Conservation (phyloP, 441 rosid genomes). For the Francoa sonchifolia region DNA sequence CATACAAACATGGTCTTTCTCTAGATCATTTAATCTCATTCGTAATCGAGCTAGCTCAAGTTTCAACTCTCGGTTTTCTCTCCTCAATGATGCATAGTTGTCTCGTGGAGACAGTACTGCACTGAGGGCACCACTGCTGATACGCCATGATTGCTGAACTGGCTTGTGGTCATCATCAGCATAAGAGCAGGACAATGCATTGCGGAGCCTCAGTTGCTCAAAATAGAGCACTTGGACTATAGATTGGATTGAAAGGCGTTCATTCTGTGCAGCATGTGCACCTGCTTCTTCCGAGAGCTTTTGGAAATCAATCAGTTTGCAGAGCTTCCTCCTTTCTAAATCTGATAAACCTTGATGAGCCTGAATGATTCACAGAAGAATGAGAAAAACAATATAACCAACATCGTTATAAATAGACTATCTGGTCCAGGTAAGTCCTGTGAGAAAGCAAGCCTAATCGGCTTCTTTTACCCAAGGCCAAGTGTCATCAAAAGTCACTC, state of each 20-base stretch:
- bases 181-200: slow-evolving; percentile 52
- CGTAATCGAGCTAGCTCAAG: slow-evolving; percentile 89
- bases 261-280: slow-evolving; percentile 90
- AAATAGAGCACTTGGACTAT: slow-evolving; percentile 92
- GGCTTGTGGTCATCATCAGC: slow-evolving; percentile 68
- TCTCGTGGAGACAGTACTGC: slow-evolving; percentile 96
- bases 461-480: no score
- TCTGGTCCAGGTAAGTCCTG: no score
- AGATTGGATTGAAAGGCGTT: slow-evolving; percentile 87
- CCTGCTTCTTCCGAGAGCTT: slow-evolving; percentile 96
- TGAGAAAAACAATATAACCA: no score
- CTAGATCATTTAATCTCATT: slow-evolving; percentile 93
- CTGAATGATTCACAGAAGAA: slow-evolving; percentile 28
- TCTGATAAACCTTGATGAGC: slow-evolving; percentile 68
- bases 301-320: slow-evolving; percentile 77
- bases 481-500: no score
- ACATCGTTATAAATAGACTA: no score
- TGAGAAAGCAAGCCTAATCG: no score
- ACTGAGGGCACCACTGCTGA: slow-evolving; percentile 91
- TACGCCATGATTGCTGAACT: slow-evolving; percentile 73
- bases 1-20: slow-evolving; percentile 94
- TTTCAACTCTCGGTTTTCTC: slow-evolving; percentile 84
- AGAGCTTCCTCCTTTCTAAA: slow-evolving; percentile 64
- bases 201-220: slow-evolving; percentile 83
- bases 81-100: slow-evolving; percentile 87